These are phyloP conservation scores for Bothriochloa decipiens DNA, from an alignment of 176 grass and related monocot genomes.

Conservation along the genomic window DNA sequence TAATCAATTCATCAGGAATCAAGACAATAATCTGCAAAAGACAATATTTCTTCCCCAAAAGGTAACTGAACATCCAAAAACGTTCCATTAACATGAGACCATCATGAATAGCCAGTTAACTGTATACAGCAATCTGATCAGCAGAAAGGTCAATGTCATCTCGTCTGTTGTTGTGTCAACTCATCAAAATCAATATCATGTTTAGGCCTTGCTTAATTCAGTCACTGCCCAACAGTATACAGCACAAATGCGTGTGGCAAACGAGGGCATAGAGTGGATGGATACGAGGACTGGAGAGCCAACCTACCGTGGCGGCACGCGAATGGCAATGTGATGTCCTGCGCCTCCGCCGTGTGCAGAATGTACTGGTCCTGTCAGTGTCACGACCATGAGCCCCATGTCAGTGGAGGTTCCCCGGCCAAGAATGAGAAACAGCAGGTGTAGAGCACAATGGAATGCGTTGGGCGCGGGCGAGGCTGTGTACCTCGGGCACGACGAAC, in stretches of 20 bases:
- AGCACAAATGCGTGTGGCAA: neutral
- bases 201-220: neutral
- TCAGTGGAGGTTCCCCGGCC: neutral
- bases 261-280: neutral
- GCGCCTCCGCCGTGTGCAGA: conserved; percentile 87
- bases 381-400: neutral
- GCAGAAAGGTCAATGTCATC: neutral
- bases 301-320: conserved; percentile 89
- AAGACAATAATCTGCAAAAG: neutral
- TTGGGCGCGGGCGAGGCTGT: no score
- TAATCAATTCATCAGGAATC: neutral
- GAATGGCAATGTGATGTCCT: conserved; percentile 80
- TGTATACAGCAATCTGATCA: neutral
- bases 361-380: conserved; percentile 99
- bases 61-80: no score
- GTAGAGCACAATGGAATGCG: neutral
- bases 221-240: neutral
- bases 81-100: neutral
- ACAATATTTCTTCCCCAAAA: no score
- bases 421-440: neutral
- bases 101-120: neutral
- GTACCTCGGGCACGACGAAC: conserved; percentile 93
- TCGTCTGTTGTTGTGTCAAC: neutral
- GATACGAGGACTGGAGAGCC: neutral
- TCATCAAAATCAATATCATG: neutral